These are phyloP conservation scores for Ophiostoma sp. DNA, from an alignment of 2,329 filamentous ascomycete genomes.

Conservation along the genomic window DNA sequence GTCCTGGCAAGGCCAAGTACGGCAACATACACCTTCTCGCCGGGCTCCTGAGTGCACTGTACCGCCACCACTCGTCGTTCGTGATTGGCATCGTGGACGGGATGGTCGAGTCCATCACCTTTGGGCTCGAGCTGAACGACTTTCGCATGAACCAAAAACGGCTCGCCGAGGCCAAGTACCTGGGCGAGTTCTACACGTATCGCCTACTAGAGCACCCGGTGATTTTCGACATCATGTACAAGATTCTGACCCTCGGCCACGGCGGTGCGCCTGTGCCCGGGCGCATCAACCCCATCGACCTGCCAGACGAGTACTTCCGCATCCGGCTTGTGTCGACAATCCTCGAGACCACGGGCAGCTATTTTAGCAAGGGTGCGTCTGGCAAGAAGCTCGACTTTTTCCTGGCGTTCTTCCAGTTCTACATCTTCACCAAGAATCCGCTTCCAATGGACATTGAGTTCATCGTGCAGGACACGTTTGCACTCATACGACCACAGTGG, in stretches of 20 bases:
- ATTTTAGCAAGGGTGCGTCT: constrained; percentile 86
- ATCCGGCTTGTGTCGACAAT: constrained; percentile 85
- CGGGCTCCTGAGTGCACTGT: constrained; percentile 80
- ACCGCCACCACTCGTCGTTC: constrained; percentile 87
- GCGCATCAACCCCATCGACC: constrained; percentile 69
- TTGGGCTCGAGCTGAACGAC: constrained; percentile 90
- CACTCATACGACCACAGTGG: constrained; percentile 83
- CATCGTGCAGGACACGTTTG: constrained; percentile 86
- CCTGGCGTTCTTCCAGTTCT: constrained; percentile 93
- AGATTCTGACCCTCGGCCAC: constrained; percentile 88
- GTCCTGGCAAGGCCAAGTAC: constrained; percentile 95
- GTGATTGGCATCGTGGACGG: constrained; percentile 89
- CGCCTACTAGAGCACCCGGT: constrained; percentile 93
- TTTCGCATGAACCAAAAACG: constrained; percentile 96
- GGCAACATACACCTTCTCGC: constrained; percentile 92
- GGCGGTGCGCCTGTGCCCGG: constrained; percentile 77
- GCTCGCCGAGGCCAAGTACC: constrained; percentile 91
- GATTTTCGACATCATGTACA: constrained; percentile 92
- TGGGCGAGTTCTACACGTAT: constrained; percentile 96
- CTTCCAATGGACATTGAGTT: constrained; percentile 98
- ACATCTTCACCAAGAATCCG: constrained; percentile 82
- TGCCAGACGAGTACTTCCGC: constrained; percentile 92
- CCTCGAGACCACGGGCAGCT: constrained; percentile 91
- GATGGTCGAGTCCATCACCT: constrained; percentile 76
- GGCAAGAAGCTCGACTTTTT: constrained; percentile 99